phyloP scores from a whole-genome alignment of 768 basidiomycete species.

The Megacollybia marginata region DNA sequence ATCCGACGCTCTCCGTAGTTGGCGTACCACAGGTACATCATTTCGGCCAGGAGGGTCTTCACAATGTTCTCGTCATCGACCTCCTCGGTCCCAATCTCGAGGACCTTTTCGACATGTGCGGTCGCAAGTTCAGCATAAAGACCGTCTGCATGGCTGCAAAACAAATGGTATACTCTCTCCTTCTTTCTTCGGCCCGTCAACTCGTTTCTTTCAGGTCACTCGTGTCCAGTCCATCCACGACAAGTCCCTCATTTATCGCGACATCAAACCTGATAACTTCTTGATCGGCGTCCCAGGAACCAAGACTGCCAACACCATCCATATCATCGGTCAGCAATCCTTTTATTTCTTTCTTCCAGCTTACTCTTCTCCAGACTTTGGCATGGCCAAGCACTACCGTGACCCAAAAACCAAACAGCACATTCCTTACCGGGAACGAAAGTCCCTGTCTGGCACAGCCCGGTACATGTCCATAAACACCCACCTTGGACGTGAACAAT shows the following conservation, averaged over 20 bases:
- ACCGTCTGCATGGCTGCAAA: constrained; percentile 98
- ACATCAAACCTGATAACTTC: constrained; percentile 99
- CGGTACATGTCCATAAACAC: constrained; percentile 99
- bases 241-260: constrained; percentile 96
- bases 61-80: constrained; percentile 93
- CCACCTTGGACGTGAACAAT: constrained; percentile 92
- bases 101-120: constrained; percentile 98
- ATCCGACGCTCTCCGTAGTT: constrained; percentile 39
- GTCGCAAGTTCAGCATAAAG: constrained; percentile 96
- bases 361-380: constrained; percentile 62
- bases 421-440: constrained; percentile 98
- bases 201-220: constrained; percentile 53
- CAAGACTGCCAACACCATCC: constrained; percentile 82
- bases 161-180: constrained; percentile 75
- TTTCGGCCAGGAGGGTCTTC: constrained; percentile 97
- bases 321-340: constrained; percentile 69
- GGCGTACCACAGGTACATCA: constrained; percentile 98
- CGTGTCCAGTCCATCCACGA: constrained; percentile 97
- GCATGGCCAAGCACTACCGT: constrained; percentile 99
- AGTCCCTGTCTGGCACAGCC: constrained; percentile 92
- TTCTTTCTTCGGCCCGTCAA: constrained; percentile 10
- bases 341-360: background rate
- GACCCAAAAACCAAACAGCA: constrained; percentile 97
- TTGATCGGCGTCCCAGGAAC: constrained; percentile 90
- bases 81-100: constrained; percentile 96